Evolutionary conservation across 345 rosid species (phyloP), one percentile per base, ranked within the genome.

Genomic region (Pistacia atlantica): DNA sequence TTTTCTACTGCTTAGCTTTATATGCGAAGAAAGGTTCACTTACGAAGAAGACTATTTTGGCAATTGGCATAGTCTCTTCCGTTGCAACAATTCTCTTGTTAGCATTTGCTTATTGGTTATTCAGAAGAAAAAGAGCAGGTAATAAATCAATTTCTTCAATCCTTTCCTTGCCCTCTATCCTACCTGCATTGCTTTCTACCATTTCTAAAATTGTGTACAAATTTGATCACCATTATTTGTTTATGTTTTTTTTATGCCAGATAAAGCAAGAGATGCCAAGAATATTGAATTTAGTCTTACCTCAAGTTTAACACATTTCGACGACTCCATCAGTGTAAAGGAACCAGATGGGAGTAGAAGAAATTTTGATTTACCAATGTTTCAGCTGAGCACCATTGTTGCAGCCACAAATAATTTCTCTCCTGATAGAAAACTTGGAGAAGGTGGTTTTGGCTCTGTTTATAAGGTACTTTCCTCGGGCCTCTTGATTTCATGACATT

Each of bases 371-470:
- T 71, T 91, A 52, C 88, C 92, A 52, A 72, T 80, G 42, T 91
- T 90, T 71, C 86, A 84, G 80, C 68, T 89, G 0, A 77, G 80
- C 82, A 67, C 72, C 7, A 85, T 90, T 22, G 87, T 81, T 66
- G 75, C 75, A 42, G 94, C 93, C 0, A 92, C 97, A 3, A 22
- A 84, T 57, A 83, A 85, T 71, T 92, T 92, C 75, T 84, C 86
- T 56, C 8, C 62, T 17, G 79, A 69, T 38, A 86, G 86, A 74
- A 90, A 87, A 79, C 97, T 92, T 55, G 94, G 97, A 74, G 80
- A 86, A 74, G 94, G 94, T 72, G 94, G 97, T 9, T 92, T 92
- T 45, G 97, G 97, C 54, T 49, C 89, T 1, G 97, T 92, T 55
- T 92, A 90, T 55, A 90, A 89, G 90, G 97, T 88, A 79, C 28